Evolutionary conservation across 495 filamentous ascomycete genomes (phyloP).

Genomic region (Pseudevernia furfuracea): DNA sequence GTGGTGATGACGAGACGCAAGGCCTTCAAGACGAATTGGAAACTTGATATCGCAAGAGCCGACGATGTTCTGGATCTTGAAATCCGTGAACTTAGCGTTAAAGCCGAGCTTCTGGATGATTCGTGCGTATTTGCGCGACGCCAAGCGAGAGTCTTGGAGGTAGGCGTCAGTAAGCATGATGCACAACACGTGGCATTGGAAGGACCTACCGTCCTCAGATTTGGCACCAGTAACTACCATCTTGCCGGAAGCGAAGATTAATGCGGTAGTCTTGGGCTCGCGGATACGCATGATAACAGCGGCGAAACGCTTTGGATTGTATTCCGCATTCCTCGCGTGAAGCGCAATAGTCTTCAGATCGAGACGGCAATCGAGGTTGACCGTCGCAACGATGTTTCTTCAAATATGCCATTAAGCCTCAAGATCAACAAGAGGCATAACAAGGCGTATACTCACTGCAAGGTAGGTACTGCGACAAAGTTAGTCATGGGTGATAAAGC

Average conservation of each 20-base stretch:
- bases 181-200: neutral
- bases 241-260: constrained; percentile 98
- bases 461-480: constrained; percentile 61
- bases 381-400: constrained; percentile 99
- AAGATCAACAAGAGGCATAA: constrained; percentile 40
- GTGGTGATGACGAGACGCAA: constrained; percentile 94
- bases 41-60: constrained; percentile 91
- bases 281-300: constrained; percentile 99
- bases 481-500: neutral
- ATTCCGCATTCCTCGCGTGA: constrained; percentile 97
- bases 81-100: constrained; percentile 99
- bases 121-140: constrained; percentile 94
- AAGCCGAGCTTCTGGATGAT: constrained; percentile 99
- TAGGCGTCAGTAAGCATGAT: neutral
- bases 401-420: constrained; percentile 57
- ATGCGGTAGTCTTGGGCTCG: constrained; percentile 94
- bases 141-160: constrained; percentile 67
- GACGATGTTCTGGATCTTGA: constrained; percentile 99
- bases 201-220: constrained; percentile 65
- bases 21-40: constrained; percentile 91
- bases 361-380: constrained; percentile 96
- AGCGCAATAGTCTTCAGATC: constrained; percentile 99
- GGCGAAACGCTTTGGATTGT: constrained; percentile 98
- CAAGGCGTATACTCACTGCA: constrained; percentile 82
- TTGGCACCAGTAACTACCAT: constrained; percentile 99